Evolutionary conservation across 2,329 filamentous ascomycete species (phyloP), one percentile per base, ranked within the genome.

Genomic region (Trichoderma atrobrunneum): DNA sequence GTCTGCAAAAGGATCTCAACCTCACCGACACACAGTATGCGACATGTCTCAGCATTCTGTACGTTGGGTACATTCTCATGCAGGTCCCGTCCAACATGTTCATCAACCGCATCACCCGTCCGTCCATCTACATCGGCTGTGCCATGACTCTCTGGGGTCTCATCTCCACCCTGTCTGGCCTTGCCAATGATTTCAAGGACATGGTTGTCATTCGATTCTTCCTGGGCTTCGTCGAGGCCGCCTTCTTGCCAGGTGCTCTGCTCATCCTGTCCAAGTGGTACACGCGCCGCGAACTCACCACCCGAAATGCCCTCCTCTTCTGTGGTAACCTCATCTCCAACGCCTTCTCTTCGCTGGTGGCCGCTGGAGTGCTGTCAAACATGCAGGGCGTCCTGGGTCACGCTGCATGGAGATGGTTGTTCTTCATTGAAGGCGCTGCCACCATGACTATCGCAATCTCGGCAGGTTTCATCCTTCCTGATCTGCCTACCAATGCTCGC

Each of bases 211-310:
- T 85, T 32, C 87, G 89, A 6, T 90, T 90, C 78, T 86, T 89
- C 76, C 80, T 91, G 0, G 89, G 89, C 4, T 89, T 89, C 73
- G 81, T 90, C 64, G 89, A 91, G 78, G 90, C 90, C 0, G 89
- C 89, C 1, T 91, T 91, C 78, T 82, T 91, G 30, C 90, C 90
- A 0, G 90, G 90, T 56, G 88, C 88, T 0, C 83, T 91, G 12
- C 83, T 91, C 57, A 88, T 91, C 60, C 83, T 92, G 24, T 89
- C 88, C 0, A 89, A 90, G 75, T 92, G 89, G 86, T 92, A 92
- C 79, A 91, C 89, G 1, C 85, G 89, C 62, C 85, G 86, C 64
- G 87, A 89, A 79, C 76, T 90, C 73, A 84, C 85, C 16, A 80
- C 81, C 69, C 81, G 87, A 66, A 88, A 89, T 75, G 87, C 87